Evolutionary conservation across 2,329 filamentous ascomycete species (phyloP).

Genomic region (Trichoderma arundinaceum): DNA sequence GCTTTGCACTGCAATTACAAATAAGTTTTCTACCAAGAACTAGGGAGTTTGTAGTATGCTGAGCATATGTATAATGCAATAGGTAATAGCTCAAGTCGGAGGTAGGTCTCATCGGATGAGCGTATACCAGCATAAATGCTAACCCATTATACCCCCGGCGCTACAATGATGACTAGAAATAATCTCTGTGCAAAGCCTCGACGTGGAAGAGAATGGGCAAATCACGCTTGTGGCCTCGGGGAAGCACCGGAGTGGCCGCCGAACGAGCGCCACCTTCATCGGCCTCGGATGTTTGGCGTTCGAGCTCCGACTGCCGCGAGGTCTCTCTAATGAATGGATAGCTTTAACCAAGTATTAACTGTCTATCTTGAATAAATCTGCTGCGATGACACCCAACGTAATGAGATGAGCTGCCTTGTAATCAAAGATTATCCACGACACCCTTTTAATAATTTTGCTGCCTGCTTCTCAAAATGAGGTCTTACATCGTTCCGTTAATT

Average conservation of each 20-base stretch:
- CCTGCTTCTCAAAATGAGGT: not conserved
- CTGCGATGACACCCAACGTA: not conserved
- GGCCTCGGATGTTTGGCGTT: no score
- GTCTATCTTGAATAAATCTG: not conserved
- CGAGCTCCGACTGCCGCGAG: no score
- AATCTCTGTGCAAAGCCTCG: not conserved
- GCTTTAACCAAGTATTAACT: no score
- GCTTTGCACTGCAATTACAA: no score
- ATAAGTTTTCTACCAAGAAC: no score
- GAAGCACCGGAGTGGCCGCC: not conserved
- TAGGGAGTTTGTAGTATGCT: no score
- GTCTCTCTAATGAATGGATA: no score
- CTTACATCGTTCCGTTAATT: conserved; percentile 20
- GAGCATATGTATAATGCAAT: no score
- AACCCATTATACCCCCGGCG: conserved; percentile 5
- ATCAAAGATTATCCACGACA: not conserved
- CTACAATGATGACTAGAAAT: not conserved
- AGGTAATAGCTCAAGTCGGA: no score
- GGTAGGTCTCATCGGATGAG: not conserved
- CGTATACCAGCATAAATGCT: not conserved
- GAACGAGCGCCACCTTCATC: no score
- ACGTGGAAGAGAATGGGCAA: not conserved
- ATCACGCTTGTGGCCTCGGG: not conserved
- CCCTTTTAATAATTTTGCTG: not conserved
- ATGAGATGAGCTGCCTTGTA: not conserved